These are phyloP conservation scores for Dryadomyces quercus-mongolicae DNA, from an alignment of 2,329 filamentous ascomycete genomes.

Conservation along the genomic window DNA sequence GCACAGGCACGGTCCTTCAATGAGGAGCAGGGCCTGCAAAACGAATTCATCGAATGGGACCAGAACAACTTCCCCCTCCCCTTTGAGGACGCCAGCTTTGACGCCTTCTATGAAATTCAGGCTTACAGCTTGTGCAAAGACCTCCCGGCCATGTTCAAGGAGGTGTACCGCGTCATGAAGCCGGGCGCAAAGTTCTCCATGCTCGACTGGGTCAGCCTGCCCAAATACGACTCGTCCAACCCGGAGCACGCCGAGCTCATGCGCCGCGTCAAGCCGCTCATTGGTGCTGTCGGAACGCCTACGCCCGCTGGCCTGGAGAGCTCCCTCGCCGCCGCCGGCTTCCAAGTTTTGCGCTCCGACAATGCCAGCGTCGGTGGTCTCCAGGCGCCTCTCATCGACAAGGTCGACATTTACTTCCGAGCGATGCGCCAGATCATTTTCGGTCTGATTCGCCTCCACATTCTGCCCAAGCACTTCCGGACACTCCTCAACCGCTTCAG, in stretches of 20 bases:
- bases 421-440: constrained; percentile 35
- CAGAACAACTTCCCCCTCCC: constrained; percentile 39
- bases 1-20: constrained; percentile 32
- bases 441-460: constrained; percentile 31
- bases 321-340: constrained; percentile 33
- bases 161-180: constrained; percentile 35
- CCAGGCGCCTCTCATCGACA: constrained; percentile 40
- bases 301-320: constrained; percentile 33
- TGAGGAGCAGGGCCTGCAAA: constrained; percentile 27
- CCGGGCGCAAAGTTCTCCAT: constrained; percentile 37
- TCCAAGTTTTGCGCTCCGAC: constrained; percentile 32
- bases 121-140: constrained; percentile 41
- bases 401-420: constrained; percentile 41
- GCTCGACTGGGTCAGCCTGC: constrained; percentile 40
- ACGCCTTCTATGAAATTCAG: constrained; percentile 46
- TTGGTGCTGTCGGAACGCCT: constrained; percentile 41
- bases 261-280: constrained; percentile 41
- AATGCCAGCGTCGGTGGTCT: constrained; percentile 38
- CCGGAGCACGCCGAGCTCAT: constrained; percentile 36
- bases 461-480: constrained; percentile 38
- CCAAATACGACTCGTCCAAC: constrained; percentile 33
- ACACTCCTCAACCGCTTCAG: constrained; percentile 39
- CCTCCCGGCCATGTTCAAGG: constrained; percentile 30
- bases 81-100: constrained; percentile 34
- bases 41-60: constrained; percentile 36